These are phyloP conservation scores for Candida railenensis DNA, from an alignment of 805 yeast genomes.

Conservation along the genomic window DNA sequence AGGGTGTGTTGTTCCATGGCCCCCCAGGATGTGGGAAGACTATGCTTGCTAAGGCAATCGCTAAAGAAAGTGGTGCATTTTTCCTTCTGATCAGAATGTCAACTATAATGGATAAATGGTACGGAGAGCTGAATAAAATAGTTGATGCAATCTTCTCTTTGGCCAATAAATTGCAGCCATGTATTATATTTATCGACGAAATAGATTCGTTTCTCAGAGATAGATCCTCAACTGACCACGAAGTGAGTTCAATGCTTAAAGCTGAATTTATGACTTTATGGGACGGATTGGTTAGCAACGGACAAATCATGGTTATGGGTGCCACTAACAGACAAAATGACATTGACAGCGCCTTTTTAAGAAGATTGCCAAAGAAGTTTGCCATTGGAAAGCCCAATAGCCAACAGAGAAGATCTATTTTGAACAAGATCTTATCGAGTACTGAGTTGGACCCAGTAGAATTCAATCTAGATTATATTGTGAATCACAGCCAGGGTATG, in stretches of 20 bases:
- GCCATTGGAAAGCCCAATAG: conserved; percentile 71
- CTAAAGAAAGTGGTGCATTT: conserved; percentile 87
- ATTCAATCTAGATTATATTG: conserved; percentile 63
- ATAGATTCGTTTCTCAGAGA: conserved; percentile 92
- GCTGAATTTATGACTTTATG: conserved; percentile 97
- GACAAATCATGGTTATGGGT: conserved; percentile 84
- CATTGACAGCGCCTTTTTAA: conserved; percentile 86
- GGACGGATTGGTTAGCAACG: conserved; percentile 85
- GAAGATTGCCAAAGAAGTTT: conserved; percentile 91
- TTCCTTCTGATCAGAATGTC: conserved; percentile 92
- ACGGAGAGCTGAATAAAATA: conserved; percentile 92
- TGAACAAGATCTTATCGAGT: conserved; percentile 64
- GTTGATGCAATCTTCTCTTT: conserved; percentile 90
- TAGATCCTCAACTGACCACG: conserved; percentile 82
- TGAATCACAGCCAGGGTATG: conserved; percentile 56
- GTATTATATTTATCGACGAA: conserved; percentile 93
- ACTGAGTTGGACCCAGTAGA: conserved; percentile 54
- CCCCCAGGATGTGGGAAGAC: conserved; percentile 99
- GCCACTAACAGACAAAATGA: conserved; percentile 93
- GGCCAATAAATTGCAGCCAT: conserved; percentile 88
- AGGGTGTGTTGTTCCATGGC: conserved; percentile 88
- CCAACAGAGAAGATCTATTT: conserved; percentile 66
- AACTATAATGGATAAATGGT: conserved; percentile 95
- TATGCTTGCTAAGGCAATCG: conserved; percentile 94
- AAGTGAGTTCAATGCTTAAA: conserved; percentile 89